Conservation (phyloP, 176 grass and related monocot genomes). For the Microstegium vimineum region DNA sequence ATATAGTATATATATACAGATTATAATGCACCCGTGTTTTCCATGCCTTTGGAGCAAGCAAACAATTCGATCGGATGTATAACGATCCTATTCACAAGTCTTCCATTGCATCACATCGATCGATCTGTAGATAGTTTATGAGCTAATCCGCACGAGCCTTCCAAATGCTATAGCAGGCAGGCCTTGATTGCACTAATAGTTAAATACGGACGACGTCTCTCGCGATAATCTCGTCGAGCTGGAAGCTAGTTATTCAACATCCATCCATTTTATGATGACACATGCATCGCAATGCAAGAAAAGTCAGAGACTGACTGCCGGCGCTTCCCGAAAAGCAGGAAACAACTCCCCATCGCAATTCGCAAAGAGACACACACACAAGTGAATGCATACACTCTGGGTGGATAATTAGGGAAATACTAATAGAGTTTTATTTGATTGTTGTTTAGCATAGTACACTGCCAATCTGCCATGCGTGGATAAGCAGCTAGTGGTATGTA, state of each 20-base stretch:
- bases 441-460: not conserved
- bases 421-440: not conserved
- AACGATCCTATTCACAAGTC: not conserved
- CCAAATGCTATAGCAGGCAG: not conserved
- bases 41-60: not conserved
- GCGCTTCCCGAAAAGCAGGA: not conserved
- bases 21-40: not conserved
- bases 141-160: conserved; percentile 7
- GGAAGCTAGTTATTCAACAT: not conserved
- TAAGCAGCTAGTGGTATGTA: conserved; percentile 8
- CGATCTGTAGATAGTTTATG: conserved; percentile 12
- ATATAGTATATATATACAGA: too few relatives aligned
- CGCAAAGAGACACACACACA: not conserved
- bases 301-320: not conserved
- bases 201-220: not conserved
- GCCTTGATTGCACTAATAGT: conserved; percentile 2
- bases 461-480: not conserved
- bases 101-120: not conserved
- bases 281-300: not conserved
- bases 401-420: conserved; percentile 15
- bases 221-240: not conserved
- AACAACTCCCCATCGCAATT: not conserved
- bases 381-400: not conserved
- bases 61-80: not conserved
- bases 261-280: not conserved